Percentiles rank a stretch among this genome's conserved stretches.
phyloP scores from a whole-genome alignment of 176 grass and related monocot genomes.

The Musa beccarii region DNA sequence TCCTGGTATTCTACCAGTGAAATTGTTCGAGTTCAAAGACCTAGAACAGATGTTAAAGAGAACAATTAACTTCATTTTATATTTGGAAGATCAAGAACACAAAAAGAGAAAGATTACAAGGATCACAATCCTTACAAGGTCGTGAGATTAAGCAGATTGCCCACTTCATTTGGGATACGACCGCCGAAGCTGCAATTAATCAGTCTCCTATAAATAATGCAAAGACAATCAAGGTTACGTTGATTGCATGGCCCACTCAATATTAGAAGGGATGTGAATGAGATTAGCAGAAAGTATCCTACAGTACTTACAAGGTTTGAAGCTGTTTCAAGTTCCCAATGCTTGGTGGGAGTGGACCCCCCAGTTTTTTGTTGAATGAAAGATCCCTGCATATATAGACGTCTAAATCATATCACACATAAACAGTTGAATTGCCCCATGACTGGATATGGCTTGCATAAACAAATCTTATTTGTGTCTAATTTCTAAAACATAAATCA shows the following conservation, averaged over 20 bases:
- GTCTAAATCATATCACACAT: slow-evolving; percentile 1
- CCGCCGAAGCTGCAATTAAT: slow-evolving; percentile 51
- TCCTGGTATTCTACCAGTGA: slow-evolving; percentile 66
- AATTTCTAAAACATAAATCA: too few species aligned
- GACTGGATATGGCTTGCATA: background rate
- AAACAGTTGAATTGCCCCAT: background rate
- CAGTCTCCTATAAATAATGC: slow-evolving; percentile 33
- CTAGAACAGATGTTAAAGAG: background rate
- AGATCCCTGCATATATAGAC: slow-evolving; percentile 56
- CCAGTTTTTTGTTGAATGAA: slow-evolving; percentile 41
- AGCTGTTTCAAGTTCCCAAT: slow-evolving; percentile 60
- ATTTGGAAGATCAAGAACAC: too few species aligned
- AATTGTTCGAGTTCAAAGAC: slow-evolving; percentile 44
- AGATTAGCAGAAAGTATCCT: background rate
- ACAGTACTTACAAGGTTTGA: slow-evolving; percentile 37
- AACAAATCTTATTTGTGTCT: too few species aligned
- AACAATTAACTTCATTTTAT: too few species aligned
- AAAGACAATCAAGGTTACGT: background rate
- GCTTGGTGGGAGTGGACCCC: slow-evolving; percentile 38
- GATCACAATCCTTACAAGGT: slow-evolving; percentile 41
- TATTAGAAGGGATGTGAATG: background rate
- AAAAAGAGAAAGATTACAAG: background rate
- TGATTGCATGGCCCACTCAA: background rate
- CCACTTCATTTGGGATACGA: slow-evolving; percentile 52
- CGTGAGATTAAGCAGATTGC: slow-evolving; percentile 39